A percentile compares a stretch with the other conserved stretches of the same genome.
These are phyloP conservation scores for Lactarius hatsudake DNA, from an alignment of 768 basidiomycete genomes.

Conservation along the genomic window DNA sequence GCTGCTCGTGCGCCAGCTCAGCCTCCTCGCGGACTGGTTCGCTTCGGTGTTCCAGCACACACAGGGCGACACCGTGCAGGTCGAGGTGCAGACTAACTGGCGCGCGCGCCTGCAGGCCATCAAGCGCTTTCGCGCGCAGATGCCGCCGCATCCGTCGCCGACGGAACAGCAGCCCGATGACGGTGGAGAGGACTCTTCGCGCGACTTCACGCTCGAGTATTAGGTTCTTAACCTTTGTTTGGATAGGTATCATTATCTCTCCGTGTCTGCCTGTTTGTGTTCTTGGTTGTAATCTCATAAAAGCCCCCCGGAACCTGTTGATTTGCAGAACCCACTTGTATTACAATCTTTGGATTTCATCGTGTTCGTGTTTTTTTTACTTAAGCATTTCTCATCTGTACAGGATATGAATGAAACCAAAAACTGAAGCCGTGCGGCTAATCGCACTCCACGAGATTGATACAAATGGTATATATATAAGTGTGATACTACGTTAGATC, in stretches of 20 bases:
- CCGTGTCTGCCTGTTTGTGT: neutral
- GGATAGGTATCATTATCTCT: conserved; percentile 24
- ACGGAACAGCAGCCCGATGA: conserved; percentile 25
- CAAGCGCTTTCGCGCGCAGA: conserved; percentile 52
- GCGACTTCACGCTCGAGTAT: conserved; percentile 34
- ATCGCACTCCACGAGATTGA: neutral
- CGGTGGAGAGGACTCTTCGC: conserved; percentile 33
- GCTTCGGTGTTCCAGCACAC: conserved; percentile 79
- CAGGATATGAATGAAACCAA: conserved; percentile 15
- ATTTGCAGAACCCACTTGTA: conserved; percentile 9
- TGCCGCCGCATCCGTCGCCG: conserved; percentile 25
- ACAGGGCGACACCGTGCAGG: conserved; percentile 60
- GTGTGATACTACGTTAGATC: conserved; percentile 38
- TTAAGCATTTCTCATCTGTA: conserved; percentile 13
- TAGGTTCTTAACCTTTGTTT: neutral
- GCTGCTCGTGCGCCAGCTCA: conserved; percentile 83
- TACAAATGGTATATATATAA: neutral
- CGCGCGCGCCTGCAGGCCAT: conserved; percentile 75
- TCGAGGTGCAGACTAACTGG: conserved; percentile 91
- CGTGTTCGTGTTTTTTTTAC: neutral
- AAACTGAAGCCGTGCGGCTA: neutral
- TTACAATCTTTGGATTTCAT: conserved; percentile 13
- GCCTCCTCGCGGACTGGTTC: conserved; percentile 87
- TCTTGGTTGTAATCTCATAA: conserved; percentile 1
- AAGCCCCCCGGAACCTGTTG: neutral